Percentiles rank a stretch among this genome's conserved stretches.
Conservation (phyloP, 2,329 filamentous ascomycete species). For the Clarireedia monteithiana region DNA sequence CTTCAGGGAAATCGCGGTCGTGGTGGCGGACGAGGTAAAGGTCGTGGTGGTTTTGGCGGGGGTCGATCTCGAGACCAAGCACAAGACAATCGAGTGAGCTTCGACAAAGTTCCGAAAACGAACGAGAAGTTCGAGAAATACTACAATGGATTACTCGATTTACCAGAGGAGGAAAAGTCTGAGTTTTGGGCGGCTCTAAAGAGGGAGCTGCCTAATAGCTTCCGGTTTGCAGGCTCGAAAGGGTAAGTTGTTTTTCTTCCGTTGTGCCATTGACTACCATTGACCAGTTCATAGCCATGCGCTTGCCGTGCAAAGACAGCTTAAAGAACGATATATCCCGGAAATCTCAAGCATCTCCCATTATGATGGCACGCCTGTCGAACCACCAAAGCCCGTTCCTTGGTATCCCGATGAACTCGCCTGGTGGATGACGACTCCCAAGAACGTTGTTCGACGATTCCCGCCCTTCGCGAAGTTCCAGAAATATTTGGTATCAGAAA, state of each 20-base stretch:
- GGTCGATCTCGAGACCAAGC: conserved; percentile 26
- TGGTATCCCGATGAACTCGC: conserved; percentile 96
- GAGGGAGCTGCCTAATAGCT: conserved; percentile 89
- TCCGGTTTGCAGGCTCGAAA: conserved; percentile 93
- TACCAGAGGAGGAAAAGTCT: conserved; percentile 69
- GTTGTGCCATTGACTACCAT: not conserved
- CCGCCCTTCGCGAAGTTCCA: conserved; percentile 93
- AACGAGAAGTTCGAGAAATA: conserved; percentile 82
- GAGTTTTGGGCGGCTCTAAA: conserved; percentile 79
- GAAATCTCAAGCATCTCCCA: conserved; percentile 79
- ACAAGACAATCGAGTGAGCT: conserved; percentile 37
- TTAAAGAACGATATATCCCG: conserved; percentile 84
- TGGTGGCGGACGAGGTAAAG: conserved; percentile 16
- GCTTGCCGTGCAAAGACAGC: conserved; percentile 80
- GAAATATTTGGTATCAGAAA: conserved; percentile 96
- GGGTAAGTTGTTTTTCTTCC: conserved; percentile 45
- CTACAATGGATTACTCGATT: conserved; percentile 71
- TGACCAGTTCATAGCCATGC: conserved; percentile 58
- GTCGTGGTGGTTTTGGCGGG: conserved; percentile 19
- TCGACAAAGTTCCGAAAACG: conserved; percentile 57
- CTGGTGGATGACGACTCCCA: conserved; percentile 97
- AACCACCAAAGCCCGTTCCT: conserved; percentile 70
- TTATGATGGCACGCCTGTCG: conserved; percentile 72
- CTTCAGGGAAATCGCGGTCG: conserved; percentile 17
- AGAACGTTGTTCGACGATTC: conserved; percentile 90